Base-by-base conservation (phyloP, 169 alveolate species). In the Plasmodium malariae region DNA sequence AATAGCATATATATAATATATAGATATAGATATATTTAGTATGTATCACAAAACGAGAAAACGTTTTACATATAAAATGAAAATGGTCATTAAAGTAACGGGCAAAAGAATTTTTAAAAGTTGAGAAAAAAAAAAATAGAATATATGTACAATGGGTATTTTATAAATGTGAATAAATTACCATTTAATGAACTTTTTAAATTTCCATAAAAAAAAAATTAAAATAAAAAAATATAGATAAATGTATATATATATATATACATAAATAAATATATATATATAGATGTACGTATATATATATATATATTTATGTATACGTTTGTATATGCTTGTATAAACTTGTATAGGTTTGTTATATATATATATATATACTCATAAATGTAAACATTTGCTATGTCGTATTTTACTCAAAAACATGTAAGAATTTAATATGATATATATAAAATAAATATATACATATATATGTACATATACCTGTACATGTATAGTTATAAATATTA, bases 101-200 rank as follows among this genome's bases (percentile, higher is more conserved):
- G 1, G 57, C 21, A 43, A 49, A 68, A 45, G 55, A 45, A 45
- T 11, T 3, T 0, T 45, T 45, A 11, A 45, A 45, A 45, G 9
- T 11, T 62, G 71, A 32, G 30, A 19, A 48, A 28, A 40, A 40
- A 40, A 40, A 40, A 40, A 62, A 62, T 62, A 48, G 51, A 45
- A 45, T 11, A 45, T 45, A 45, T 45, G 4, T 45, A 45, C 14
- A 45, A 11, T 45, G 9, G 14, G 21, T 45, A 45, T 45, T 45
- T 45, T 45, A 45, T 40, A 5, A 9, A 40, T 1, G 55, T 45
- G 55, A 45, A 45, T 11, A 45, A 45, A 17, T n/a, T n/a, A n/a
- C n/a, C 14, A 45, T 45, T 45, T 45, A 45, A 45, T 45, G 55
- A 49, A 54, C 76, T 68, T 68, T 40, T 68, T 68, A 68, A 68